These are phyloP conservation scores for Hippophae tibetana DNA, from an alignment of 306 rosid genomes.

Conservation along the genomic window DNA sequence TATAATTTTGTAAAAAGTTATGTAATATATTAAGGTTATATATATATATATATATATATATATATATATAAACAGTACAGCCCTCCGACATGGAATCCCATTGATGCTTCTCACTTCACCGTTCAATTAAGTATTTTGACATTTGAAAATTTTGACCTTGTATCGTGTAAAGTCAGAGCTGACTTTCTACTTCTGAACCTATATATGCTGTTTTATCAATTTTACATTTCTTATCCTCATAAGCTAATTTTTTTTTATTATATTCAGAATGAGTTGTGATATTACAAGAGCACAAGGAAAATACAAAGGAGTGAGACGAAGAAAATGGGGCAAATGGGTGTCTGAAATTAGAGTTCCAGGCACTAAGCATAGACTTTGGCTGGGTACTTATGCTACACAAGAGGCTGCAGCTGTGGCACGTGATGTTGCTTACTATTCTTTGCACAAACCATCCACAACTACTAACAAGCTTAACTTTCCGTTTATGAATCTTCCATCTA, in stretches of 20 bases:
- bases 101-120: too few species aligned
- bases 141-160: background rate
- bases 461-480: conserved; percentile 64
- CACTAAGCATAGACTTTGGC: conserved; percentile 55
- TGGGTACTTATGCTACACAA: conserved; percentile 55
- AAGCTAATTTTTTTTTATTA: too few species aligned
- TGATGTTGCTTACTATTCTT: conserved; percentile 63
- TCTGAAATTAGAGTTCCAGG: conserved; percentile 84
- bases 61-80: too few species aligned
- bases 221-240: background rate
- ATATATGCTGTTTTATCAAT: conserved; percentile 1
- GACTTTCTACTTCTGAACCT: background rate
- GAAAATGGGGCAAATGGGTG: conserved; percentile 98
- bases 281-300: conserved; percentile 10
- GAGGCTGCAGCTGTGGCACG: conserved; percentile 83
- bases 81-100: too few species aligned
- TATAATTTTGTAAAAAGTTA: too few species aligned
- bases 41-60: too few species aligned
- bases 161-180: background rate
- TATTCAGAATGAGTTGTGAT: conserved; percentile 7
- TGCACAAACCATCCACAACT: conserved; percentile 36
- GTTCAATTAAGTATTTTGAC: background rate
- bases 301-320: conserved; percentile 59
- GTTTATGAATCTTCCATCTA: conserved; percentile 15
- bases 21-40: too few species aligned